Evolutionary conservation across 2,329 filamentous ascomycete genomes (phyloP), one percentile per base, ranked within the genome.

Genomic region (Balansia obtecta): DNA sequence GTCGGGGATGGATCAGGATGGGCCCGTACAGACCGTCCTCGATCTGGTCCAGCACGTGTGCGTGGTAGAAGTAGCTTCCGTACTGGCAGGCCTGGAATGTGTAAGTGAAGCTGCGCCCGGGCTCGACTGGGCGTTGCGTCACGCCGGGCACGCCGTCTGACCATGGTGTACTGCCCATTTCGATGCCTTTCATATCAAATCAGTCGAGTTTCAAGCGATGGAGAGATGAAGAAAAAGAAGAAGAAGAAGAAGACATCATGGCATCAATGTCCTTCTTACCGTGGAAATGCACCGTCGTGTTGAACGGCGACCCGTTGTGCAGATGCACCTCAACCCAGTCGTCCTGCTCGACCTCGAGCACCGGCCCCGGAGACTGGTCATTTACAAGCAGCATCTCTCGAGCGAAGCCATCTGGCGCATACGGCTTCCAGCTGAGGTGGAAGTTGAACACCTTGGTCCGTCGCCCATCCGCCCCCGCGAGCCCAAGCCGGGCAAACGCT

Each of bases 51-150:
- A 67, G 64, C 22, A 69, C 68, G 57, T 83, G 80, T 0, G 76
- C 71, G 62, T 83, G 80, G 55, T 83, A 83, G 68, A 75, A 82
- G 62, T 77, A 80, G 41, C 71, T 73, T 3, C 80, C 80, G 55
- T 77, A 73, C 50, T 79, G 71, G 0, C 67, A 69, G 0, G 79
- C 78, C n/a, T 65, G 70, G 67, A 75, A 83, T 33, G 65, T 66
- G 57, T 83, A 79, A 0, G 68, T 65, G 1, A 52, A 52, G 42
- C n/a, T 41, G 22, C 20, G 0, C 8, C 72, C 71, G 1, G 76
- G 70, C 12, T 63, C 57, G 50, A 83, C 80, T 3, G 71, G 64
- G 3, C 65, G 65, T 56, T 83, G 79, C 1, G 73, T 71, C 2
- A 82, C 60, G 2, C 79, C 79, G 0, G 77, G 75, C 0, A 78